Conservation (phyloP, 2,329 filamentous ascomycete species). For the Penicillium sp. region DNA sequence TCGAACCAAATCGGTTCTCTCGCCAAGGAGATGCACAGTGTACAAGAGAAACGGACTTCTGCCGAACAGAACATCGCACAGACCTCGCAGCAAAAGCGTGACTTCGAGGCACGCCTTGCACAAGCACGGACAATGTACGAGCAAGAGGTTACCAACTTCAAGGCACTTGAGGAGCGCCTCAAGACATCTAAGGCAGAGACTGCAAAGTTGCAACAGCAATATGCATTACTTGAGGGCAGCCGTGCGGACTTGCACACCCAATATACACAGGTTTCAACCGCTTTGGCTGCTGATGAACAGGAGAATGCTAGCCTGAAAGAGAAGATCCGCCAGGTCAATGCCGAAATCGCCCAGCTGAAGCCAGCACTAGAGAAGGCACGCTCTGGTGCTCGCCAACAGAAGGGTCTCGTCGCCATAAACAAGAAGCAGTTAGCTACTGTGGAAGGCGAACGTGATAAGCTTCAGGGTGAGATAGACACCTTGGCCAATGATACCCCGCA, state of each 20-base stretch:
- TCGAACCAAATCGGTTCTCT: conserved; percentile 92
- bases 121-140: conserved; percentile 88
- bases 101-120: conserved; percentile 82
- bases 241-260: conserved; percentile 79
- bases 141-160: conserved; percentile 84
- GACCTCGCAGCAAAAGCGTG: conserved; percentile 80
- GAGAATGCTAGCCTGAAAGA: conserved; percentile 86
- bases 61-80: conserved; percentile 80
- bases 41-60: conserved; percentile 73
- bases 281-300: conserved; percentile 79
- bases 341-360: conserved; percentile 77
- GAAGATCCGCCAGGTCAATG: conserved; percentile 76
- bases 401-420: conserved; percentile 94
- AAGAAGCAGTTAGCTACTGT: conserved; percentile 93
- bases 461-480: conserved; percentile 73
- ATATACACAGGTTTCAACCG: conserved; percentile 69
- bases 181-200: conserved; percentile 72
- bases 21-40: conserved; percentile 89
- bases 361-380: conserved; percentile 91
- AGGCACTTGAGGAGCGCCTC: conserved; percentile 78
- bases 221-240: conserved; percentile 74
- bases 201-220: conserved; percentile 76
- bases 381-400: conserved; percentile 88
- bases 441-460: conserved; percentile 81
- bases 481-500: conserved; percentile 57